Evolutionary conservation across 257 asterid genomes (phyloP).

Genomic region (Knoxia roxburghii): DNA sequence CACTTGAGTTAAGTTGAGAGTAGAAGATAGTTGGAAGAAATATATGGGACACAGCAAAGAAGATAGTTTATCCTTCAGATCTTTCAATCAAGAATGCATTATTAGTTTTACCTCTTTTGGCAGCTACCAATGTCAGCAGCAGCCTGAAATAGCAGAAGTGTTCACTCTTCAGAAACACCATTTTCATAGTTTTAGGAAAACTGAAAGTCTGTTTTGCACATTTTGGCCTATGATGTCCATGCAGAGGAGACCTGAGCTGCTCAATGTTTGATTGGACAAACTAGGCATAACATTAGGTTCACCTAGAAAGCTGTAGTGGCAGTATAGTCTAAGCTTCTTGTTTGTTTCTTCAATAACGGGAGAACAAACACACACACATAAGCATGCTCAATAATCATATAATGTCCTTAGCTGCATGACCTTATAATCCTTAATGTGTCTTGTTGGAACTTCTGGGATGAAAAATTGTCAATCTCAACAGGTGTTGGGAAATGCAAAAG

Average conservation of each 20-base stretch:
- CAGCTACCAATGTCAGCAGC: not conserved
- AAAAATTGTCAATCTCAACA: constrained; percentile 7
- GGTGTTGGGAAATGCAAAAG: constrained; percentile 40
- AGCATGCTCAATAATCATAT: not conserved
- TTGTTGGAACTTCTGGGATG: not conserved
- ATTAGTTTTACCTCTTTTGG: not conserved
- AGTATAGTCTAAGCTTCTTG: not conserved
- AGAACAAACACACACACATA: not conserved
- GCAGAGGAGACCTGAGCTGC: not conserved
- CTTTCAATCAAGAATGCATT: not conserved
- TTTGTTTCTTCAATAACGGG: not conserved
- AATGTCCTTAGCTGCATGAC: not conserved
- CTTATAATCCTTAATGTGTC: not conserved
- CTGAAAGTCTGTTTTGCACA: not conserved
- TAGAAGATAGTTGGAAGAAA: not conserved
- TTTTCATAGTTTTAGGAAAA: no score
- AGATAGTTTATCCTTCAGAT: not conserved
- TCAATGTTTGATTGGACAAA: not conserved
- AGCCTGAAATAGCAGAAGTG: no score
- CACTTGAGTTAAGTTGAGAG: not conserved
- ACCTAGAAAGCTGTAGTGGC: not conserved
- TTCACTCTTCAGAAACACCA: not conserved
- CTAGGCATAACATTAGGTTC: not conserved
- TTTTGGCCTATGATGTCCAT: not conserved
- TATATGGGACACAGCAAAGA: not conserved